A percentile compares a stretch with the other conserved stretches of the same genome.
Evolutionary conservation across 371 early-diverging fungal species (phyloP).

Genomic region (Actinomucor elegans): DNA sequence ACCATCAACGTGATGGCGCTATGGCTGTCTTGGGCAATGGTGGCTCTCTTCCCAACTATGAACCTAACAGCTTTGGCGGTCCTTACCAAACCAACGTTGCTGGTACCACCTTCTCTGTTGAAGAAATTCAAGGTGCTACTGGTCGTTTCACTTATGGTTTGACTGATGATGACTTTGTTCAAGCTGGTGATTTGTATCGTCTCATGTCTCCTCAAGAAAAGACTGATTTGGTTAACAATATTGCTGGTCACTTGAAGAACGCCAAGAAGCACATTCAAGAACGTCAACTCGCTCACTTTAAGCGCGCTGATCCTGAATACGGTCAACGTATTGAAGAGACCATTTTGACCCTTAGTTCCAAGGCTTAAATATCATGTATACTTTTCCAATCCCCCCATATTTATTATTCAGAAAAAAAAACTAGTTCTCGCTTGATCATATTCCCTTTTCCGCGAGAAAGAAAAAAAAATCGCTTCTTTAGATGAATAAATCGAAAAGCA

Average conservation of each 20-base stretch:
- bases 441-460: not conserved
- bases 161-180: conserved; percentile 73
- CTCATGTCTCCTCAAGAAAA: conserved; percentile 64
- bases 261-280: conserved; percentile 72
- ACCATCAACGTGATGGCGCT: conserved; percentile 70
- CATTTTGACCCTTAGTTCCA: conserved; percentile 21
- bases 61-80: conserved; percentile 70
- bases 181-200: conserved; percentile 73
- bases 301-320: conserved; percentile 32
- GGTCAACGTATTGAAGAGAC: conserved; percentile 26
- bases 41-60: conserved; percentile 74
- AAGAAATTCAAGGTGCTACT: conserved; percentile 49
- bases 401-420: not conserved
- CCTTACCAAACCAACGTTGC: conserved; percentile 54
- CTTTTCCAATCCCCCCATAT: not conserved
- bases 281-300: conserved; percentile 73
- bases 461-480: not conserved
- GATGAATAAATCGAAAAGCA: not conserved
- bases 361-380: conserved; percentile 22
- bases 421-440: not conserved
- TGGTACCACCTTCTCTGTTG: conserved; percentile 43
- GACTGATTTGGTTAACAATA: conserved; percentile 68
- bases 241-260: conserved; percentile 70
- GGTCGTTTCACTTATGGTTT: conserved; percentile 61
- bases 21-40: conserved; percentile 65